Evolutionary conservation across 192 early-diverging fungal species (phyloP), one percentile per base, ranked within the genome.

Genomic region (Coemansia sp.): DNA sequence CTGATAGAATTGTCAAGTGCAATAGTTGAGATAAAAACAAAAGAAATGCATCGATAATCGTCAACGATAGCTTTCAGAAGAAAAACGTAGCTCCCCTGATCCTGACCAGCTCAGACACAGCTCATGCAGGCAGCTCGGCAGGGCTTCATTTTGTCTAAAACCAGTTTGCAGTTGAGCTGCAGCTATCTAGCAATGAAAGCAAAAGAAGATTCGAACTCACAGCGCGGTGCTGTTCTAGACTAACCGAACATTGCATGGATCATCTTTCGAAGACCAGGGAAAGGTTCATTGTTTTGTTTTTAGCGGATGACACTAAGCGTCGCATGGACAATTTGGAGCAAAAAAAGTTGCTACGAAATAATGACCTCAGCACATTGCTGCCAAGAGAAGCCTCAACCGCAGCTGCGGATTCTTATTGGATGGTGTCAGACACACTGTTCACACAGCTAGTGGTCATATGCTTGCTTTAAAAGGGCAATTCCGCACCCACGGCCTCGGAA

Each of bases 401-500:
- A 45, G 43, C 47, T 19, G 47, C 47, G 19, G 17, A 21, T 29
- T 17, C 53, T 55, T 12, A 55, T 55, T 55, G 53, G 53, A 55
- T 53, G 51, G 15, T n/a, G 43, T 5, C 47, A 49, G 15, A 6
- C 47, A 49, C 19, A 49, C 0, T 27, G 11, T 25, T 29, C 41
- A 43, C 41, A 15, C 12, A 15, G 41, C 12, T 2, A 43, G 53
- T 29, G 53, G 53, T 32, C 53, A 27, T 55, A 29, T 55, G 53
- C 25, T 25, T 29, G 25, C 14, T 43, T 43, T n/a, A 43, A 43
- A 43, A 43, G 41, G 12, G 15, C 41, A 43, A 43, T 43, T 43
- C 15, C 15, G 12, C 41, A n/a, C 41, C 4, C 41, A n/a, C 12
- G 15, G 41, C 41, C 32, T 8, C 32, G 32, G 32, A 22, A 9